Percentiles rank a stretch among this genome's conserved stretches.
phyloP scores from a whole-genome alignment of 2,329 filamentous ascomycete species.

The Cladophialophora immunda region DNA sequence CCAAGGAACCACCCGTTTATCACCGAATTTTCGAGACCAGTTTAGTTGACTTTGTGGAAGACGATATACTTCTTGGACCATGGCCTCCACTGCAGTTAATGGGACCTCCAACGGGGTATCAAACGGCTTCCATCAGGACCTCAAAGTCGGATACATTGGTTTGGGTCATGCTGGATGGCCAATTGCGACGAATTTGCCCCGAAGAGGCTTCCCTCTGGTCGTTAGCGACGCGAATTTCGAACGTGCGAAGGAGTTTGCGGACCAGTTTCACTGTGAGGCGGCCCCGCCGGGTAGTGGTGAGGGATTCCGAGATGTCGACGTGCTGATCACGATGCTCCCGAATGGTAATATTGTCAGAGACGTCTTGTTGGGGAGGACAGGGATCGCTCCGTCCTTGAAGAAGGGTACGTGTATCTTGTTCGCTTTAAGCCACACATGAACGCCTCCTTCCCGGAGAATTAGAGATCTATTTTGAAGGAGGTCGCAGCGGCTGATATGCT shows the following conservation, averaged over 20 bases:
- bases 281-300: slow-evolving; percentile 40
- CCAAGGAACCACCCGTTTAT: too few relatives aligned
- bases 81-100: too few relatives aligned
- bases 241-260: slow-evolving; percentile 36
- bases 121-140: neutral
- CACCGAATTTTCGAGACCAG: too few relatives aligned
- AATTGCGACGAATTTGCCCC: slow-evolving; percentile 45
- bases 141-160: slow-evolving; percentile 44
- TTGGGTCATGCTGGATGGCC: slow-evolving; percentile 45
- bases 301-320: slow-evolving; percentile 43
- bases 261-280: slow-evolving; percentile 35
- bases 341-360: slow-evolving; percentile 46
- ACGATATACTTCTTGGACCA: too few relatives aligned
- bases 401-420: slow-evolving; percentile 4
- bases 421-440: too few relatives aligned
- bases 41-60: too few relatives aligned
- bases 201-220: slow-evolving; percentile 43
- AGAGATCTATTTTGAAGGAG: too few relatives aligned
- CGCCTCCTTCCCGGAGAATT: too few relatives aligned
- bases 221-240: slow-evolving; percentile 44
- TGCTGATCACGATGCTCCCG: slow-evolving; percentile 46
- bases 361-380: slow-evolving; percentile 40
- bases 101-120: neutral
- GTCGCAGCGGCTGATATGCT: neutral
- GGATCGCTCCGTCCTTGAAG: slow-evolving; percentile 41